Evolutionary conservation across 108 stramenopile genomes (phyloP).

Genomic region (Cyclotella kingstonii): DNA sequence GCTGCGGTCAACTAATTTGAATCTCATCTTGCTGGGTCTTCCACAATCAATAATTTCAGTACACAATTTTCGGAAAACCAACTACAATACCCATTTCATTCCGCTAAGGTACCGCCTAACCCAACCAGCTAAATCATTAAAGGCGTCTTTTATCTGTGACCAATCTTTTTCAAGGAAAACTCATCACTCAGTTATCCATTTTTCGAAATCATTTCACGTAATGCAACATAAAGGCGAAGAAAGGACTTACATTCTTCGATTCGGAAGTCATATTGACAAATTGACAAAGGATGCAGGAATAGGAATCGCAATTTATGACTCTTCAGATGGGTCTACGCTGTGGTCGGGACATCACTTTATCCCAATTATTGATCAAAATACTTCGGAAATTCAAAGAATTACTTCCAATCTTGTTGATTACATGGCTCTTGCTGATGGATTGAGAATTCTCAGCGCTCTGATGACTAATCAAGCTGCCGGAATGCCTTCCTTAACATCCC

Average conservation of each 20-base stretch:
- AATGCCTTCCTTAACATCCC: slow-evolving; percentile 3
- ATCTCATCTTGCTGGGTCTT: too few species aligned
- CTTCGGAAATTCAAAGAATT: neutral
- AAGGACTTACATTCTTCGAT: slow-evolving; percentile 18
- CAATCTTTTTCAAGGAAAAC: too few species aligned
- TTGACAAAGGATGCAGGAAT: slow-evolving; percentile 21
- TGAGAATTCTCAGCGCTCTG: slow-evolving; percentile 5
- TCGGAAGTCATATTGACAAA: slow-evolving; percentile 19
- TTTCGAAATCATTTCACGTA: too few species aligned
- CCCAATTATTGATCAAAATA: neutral
- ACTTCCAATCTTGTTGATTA: slow-evolving; percentile 25
- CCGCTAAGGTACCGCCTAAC: too few species aligned
- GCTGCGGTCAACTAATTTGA: too few species aligned
- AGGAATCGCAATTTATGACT: slow-evolving; percentile 21
- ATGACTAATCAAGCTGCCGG: neutral
- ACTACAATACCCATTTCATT: too few species aligned
- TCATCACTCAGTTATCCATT: too few species aligned
- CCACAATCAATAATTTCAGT: too few species aligned
- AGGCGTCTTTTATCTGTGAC: too few species aligned
- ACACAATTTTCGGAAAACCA: too few species aligned
- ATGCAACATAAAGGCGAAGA: neutral
- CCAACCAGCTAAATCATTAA: too few species aligned
- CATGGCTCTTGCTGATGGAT: slow-evolving; percentile 17
- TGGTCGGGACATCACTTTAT: slow-evolving; percentile 20
- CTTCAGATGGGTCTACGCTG: slow-evolving; percentile 11